Evolutionary conservation across 352 stramenopile genomes (phyloP), one percentile per base, ranked within the genome.

Genomic region (Pythium grandisporangium): DNA sequence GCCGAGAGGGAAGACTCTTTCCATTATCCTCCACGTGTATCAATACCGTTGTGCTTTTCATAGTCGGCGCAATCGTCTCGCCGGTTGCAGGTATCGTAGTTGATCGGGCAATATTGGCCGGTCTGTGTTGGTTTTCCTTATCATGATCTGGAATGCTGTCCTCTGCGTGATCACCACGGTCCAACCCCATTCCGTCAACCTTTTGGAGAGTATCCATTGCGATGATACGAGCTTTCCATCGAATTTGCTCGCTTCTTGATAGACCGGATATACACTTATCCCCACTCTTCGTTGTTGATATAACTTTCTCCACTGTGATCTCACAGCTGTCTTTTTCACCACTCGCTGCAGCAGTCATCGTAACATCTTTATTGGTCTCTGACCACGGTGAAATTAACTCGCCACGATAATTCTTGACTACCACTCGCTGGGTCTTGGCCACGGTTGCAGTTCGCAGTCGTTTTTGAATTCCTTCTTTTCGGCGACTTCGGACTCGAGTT

Each of bases 131-230:
- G 16, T 62, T 56, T 30, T 62, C 53, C 32, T 62, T 62, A 24
- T 61, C 42, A 11, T 51, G 12, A 2, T 30, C 12, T 10, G 16
- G 2, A 42, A 7, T 35, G 11, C 22, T 26, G 24, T 5, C 25
- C 1, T 54, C 16, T 37, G 54, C 17, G 22, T 38, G 14, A 23
- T 30, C 20, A 26, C 26, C 17, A 8, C 33, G n/a, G n/a, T n/a
- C n/a, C n/a, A n/a, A n/a, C n/a, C n/a, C n/a, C n/a, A n/a, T n/a
- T n/a, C n/a, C 37, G 34, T 66, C 51, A 4, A 63, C 49, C 22
- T 58, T 49, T 27, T 81, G 67, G 14, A 77, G 58, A 8, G 52
- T 53, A 40, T 82, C 61, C 68, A 82, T 84, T 25, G 71, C 66
- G 17, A 84, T 70, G 17, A 82, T 34, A 14, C 71, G 56, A 11